These are phyloP conservation scores for Trifolium pratense DNA, from an alignment of 306 rosid species.

Conservation along the genomic window DNA sequence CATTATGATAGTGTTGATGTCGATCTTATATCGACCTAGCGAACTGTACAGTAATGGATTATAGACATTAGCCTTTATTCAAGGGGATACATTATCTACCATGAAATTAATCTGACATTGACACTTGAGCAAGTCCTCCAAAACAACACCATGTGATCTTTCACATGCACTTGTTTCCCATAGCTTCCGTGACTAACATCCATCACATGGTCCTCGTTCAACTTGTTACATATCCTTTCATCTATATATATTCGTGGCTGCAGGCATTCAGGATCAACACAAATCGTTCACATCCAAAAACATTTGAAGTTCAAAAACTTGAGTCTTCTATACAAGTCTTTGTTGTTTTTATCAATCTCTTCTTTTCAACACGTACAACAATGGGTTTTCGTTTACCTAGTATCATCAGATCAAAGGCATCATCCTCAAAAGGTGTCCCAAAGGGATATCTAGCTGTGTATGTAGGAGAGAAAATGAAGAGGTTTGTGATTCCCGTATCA, in stretches of 20 bases:
- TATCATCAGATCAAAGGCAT: slow-evolving; percentile 35
- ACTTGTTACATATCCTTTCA: not conserved
- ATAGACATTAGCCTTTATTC: too few relatives aligned
- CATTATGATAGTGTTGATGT: not conserved
- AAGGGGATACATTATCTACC: too few relatives aligned
- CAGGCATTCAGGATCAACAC: slow-evolving; percentile 28
- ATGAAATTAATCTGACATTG: not conserved
- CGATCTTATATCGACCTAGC: not conserved
- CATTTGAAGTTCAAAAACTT: slow-evolving; percentile 5
- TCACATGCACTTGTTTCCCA: not conserved
- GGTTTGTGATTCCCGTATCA: slow-evolving; percentile 54
- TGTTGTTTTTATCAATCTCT: not conserved
- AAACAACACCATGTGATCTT: slow-evolving; percentile 51
- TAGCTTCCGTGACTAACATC: too few relatives aligned
- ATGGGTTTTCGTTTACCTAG: slow-evolving; percentile 47
- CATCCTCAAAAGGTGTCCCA: slow-evolving; percentile 42
- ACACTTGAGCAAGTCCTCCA: too few relatives aligned
- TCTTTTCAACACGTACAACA: slow-evolving; percentile 11
- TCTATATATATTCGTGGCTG: slow-evolving; percentile 37
- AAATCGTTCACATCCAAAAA: not conserved
- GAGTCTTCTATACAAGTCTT: not conserved
- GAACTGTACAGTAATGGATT: not conserved
- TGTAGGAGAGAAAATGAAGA: slow-evolving; percentile 55
- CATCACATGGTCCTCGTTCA: not conserved
- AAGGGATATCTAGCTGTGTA: slow-evolving; percentile 56